phyloP scores from a whole-genome alignment of 2,329 filamentous ascomycete species.

The Cladobotryum protrusum region DNA sequence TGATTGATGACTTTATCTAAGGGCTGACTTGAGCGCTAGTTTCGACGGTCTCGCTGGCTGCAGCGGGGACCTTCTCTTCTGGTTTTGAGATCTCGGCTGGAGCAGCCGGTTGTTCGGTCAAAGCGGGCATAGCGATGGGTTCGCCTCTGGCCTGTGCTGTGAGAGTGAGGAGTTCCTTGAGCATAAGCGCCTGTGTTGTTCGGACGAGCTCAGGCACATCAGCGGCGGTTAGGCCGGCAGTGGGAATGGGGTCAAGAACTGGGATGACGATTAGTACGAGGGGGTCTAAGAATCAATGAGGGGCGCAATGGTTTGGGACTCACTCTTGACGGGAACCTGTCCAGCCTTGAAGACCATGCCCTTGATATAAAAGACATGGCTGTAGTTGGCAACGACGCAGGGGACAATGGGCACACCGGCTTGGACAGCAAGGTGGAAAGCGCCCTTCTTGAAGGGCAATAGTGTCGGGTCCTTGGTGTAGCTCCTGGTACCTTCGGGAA shows the following conservation, averaged over 20 bases:
- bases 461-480: slow-evolving; percentile 76
- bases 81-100: background rate
- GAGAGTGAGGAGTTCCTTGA: slow-evolving; percentile 54
- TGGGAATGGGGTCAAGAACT: slow-evolving; percentile 79
- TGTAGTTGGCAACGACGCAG: slow-evolving; percentile 74
- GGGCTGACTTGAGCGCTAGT: background rate
- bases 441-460: slow-evolving; percentile 97
- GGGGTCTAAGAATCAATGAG: background rate
- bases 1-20: no score
- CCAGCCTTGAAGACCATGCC: slow-evolving; percentile 60
- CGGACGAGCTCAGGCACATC: slow-evolving; percentile 72
- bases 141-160: slow-evolving; percentile 45
- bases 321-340: slow-evolving; percentile 69
- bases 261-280: background rate
- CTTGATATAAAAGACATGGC: slow-evolving; percentile 62
- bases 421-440: slow-evolving; percentile 92
- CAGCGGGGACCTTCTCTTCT: background rate
- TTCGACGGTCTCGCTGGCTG: background rate
- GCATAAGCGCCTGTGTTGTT: slow-evolving; percentile 68
- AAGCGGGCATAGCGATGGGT: slow-evolving; percentile 26
- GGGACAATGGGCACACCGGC: slow-evolving; percentile 91
- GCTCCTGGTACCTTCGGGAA: slow-evolving; percentile 87
- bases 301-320: slow-evolving; percentile 15
- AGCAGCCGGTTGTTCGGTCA: slow-evolving; percentile 8
- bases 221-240: slow-evolving; percentile 61